phyloP scores from a whole-genome alignment of 805 yeast genomes.

The Candida endomychidarum region DNA sequence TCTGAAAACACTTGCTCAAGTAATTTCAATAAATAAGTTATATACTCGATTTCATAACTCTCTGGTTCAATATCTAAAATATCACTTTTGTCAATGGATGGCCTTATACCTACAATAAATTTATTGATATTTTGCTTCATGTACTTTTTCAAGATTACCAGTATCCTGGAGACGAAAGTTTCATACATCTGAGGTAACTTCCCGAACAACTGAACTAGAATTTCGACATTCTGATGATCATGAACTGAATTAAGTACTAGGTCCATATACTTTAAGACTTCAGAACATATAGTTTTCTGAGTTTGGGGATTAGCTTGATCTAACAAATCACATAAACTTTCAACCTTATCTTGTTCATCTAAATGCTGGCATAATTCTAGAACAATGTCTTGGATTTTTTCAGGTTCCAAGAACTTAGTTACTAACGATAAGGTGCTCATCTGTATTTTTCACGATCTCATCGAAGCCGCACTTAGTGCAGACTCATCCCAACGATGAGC shows the following conservation, averaged over 20 bases:
- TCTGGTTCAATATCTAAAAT: not conserved
- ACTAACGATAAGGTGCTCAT: slow-evolving; percentile 22
- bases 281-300: not conserved
- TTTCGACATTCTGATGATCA: slow-evolving; percentile 5
- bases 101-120: slow-evolving; percentile 20
- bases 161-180: slow-evolving; percentile 11
- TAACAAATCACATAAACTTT: slow-evolving; percentile 27
- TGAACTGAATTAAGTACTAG: slow-evolving; percentile 5
- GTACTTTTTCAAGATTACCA: slow-evolving; percentile 8
- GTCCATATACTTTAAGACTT: slow-evolving; percentile 9
- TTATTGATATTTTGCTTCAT: slow-evolving; percentile 11
- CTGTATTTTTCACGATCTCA: slow-evolving; percentile 3
- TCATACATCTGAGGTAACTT: slow-evolving; percentile 19
- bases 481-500: no score
- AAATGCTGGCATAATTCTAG: slow-evolving; percentile 19
- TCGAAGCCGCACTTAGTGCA: not conserved
- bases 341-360: slow-evolving; percentile 17
- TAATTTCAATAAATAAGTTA: slow-evolving; percentile 29
- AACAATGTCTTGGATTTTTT: slow-evolving; percentile 22
- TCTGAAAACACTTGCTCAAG: slow-evolving; percentile 36
- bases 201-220: slow-evolving; percentile 16
- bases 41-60: slow-evolving; percentile 13
- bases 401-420: slow-evolving; percentile 24
- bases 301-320: slow-evolving; percentile 20
- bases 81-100: slow-evolving; percentile 5